These are phyloP conservation scores for Cicer chorassanicum DNA, from an alignment of 306 rosid species.

Conservation along the genomic window DNA sequence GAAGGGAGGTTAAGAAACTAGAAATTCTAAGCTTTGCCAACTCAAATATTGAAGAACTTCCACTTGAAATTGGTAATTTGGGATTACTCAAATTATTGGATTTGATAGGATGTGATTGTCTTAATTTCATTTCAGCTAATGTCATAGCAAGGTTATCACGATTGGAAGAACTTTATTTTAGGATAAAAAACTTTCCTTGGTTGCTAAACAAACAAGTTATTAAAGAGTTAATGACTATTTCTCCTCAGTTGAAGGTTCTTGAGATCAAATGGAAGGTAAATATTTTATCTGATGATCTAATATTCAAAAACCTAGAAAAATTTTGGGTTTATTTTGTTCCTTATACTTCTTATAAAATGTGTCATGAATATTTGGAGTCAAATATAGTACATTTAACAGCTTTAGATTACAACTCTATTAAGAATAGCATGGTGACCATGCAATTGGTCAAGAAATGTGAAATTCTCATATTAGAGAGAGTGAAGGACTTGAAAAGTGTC, in stretches of 20 bases:
- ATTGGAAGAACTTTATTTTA: slow-evolving; percentile 45
- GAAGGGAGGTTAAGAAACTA: slow-evolving; percentile 23
- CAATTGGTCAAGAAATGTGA: slow-evolving; percentile 31
- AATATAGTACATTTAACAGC: not conserved
- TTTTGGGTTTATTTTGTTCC: slow-evolving; percentile 42
- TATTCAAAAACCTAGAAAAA: slow-evolving; percentile 1
- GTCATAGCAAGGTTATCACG: slow-evolving; percentile 35
- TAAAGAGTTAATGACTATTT: not conserved
- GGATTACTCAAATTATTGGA: slow-evolving; percentile 31
- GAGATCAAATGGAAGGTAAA: not conserved
- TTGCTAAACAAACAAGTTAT: not conserved
- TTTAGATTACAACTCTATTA: not conserved
- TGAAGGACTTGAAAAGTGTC: slow-evolving; percentile 30
- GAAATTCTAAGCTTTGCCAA: slow-evolving; percentile 43
- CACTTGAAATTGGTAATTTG: slow-evolving; percentile 41
- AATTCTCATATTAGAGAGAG: not conserved
- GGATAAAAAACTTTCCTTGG: slow-evolving; percentile 32
- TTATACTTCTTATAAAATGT: not conserved
- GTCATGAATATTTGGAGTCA: not conserved
- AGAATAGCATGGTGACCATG: not conserved
- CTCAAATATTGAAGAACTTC: slow-evolving; percentile 41
- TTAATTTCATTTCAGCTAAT: slow-evolving; percentile 20
- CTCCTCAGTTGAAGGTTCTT: not conserved
- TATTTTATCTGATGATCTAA: not conserved
- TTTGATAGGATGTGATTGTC: slow-evolving; percentile 40